Evolutionary conservation across 257 asterid genomes (phyloP).

Genomic region (Nicotiana paniculata): DNA sequence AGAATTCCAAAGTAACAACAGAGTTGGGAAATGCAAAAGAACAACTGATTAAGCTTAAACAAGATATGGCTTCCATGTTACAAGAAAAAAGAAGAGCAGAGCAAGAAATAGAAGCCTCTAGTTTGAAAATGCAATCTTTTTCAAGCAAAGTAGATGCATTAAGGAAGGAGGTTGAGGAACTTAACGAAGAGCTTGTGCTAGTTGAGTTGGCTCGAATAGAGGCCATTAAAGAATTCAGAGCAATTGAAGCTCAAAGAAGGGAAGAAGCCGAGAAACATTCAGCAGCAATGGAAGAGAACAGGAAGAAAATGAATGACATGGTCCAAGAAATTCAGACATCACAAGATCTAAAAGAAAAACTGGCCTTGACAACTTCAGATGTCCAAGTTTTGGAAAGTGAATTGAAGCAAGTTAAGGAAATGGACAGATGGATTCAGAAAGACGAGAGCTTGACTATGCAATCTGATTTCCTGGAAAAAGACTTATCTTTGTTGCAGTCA

Average conservation of each 20-base stretch:
- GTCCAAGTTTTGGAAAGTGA: constrained; percentile 41
- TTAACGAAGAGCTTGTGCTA: constrained; percentile 70
- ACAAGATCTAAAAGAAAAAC: constrained; percentile 38
- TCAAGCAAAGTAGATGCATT: constrained; percentile 36
- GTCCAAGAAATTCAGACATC: constrained; percentile 29
- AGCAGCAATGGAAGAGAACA: constrained; percentile 34
- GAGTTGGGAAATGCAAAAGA: constrained; percentile 51
- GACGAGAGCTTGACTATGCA: background rate
- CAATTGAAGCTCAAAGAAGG: constrained; percentile 43
- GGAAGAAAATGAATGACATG: constrained; percentile 31
- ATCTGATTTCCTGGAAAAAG: constrained; percentile 12
- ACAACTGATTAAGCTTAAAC: constrained; percentile 51
- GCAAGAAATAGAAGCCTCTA: constrained; percentile 30
- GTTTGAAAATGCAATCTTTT: constrained; percentile 23
- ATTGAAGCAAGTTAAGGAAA: constrained; percentile 44
- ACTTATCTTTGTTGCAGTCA: constrained; percentile 24
- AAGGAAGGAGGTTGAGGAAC: constrained; percentile 48
- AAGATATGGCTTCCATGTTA: constrained; percentile 59
- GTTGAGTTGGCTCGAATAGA: constrained; percentile 90
- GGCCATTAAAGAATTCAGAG: constrained; percentile 59
- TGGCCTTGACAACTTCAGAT: constrained; percentile 46
- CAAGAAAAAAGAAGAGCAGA: constrained; percentile 62
- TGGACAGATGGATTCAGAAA: constrained; percentile 21
- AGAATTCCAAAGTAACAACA: constrained; percentile 31
- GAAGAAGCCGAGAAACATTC: constrained; percentile 32